Conservation (phyloP, 805 yeast genomes). For the Zygosaccharomyces rouxii region DNA sequence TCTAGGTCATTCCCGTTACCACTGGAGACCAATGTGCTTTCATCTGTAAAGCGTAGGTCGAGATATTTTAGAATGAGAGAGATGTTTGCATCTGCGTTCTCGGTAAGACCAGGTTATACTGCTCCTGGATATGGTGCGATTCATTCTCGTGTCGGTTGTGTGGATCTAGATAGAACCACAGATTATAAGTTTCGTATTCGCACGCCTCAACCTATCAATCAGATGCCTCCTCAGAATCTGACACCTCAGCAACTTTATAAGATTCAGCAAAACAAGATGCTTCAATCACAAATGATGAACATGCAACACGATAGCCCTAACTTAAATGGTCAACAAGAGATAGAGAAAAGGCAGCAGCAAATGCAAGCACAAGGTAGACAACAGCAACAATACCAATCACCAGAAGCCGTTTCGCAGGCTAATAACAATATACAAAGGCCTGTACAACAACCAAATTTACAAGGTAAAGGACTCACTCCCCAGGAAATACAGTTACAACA, state of each 20-base stretch:
- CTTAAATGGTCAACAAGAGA: slow-evolving; percentile 22
- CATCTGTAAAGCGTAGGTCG: slow-evolving; percentile 68
- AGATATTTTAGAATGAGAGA: slow-evolving; percentile 85
- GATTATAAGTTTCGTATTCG: slow-evolving; percentile 56
- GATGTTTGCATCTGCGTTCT: slow-evolving; percentile 78
- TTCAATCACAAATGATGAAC: slow-evolving; percentile 31
- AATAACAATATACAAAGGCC: background rate
- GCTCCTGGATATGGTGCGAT: slow-evolving; percentile 56
- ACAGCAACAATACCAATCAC: slow-evolving; percentile 11
- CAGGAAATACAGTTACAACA: slow-evolving; percentile 35
- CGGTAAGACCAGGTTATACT: slow-evolving; percentile 37
- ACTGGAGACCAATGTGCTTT: slow-evolving; percentile 64
- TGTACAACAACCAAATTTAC: slow-evolving; percentile 7
- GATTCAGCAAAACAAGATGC: slow-evolving; percentile 25
- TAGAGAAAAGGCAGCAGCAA: slow-evolving; percentile 16
- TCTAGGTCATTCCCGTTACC: slow-evolving; percentile 78
- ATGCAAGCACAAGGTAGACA: slow-evolving; percentile 11
- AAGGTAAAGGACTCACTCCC: slow-evolving; percentile 31
- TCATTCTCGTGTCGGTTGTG: slow-evolving; percentile 61
- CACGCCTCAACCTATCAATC: slow-evolving; percentile 41
- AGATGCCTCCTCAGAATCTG: slow-evolving; percentile 17
- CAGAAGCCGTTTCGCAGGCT: slow-evolving; percentile 4
- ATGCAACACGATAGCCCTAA: slow-evolving; percentile 10
- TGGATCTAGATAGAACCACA: slow-evolving; percentile 66
- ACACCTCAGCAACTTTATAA: slow-evolving; percentile 27